Evolutionary conservation across 805 yeast genomes (phyloP).

Genomic region (Ogataea nonfermentans): DNA sequence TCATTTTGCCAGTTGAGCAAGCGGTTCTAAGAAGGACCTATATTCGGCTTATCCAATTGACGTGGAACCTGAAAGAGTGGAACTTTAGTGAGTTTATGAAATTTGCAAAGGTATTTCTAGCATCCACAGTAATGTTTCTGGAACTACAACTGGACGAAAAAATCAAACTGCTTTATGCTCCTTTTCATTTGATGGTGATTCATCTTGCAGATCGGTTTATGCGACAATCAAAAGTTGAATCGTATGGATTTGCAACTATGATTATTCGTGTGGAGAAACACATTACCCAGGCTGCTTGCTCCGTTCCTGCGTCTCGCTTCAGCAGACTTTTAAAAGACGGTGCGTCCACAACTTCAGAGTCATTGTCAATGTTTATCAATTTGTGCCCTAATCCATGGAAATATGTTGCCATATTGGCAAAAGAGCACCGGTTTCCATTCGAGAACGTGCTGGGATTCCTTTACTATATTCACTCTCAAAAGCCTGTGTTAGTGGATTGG

Average conservation of each 20-base stretch:
- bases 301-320: conserved; percentile 18
- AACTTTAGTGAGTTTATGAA: conserved; percentile 11
- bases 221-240: background rate
- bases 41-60: conserved; percentile 25
- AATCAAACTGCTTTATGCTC: conserved; percentile 18
- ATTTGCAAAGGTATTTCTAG: conserved; percentile 19
- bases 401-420: conserved; percentile 17
- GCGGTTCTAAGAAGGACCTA: conserved; percentile 23
- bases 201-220: conserved; percentile 18
- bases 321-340: conserved; percentile 12
- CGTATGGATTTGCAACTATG: conserved; percentile 1
- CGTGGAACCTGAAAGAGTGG: conserved; percentile 22
- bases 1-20: conserved; percentile 5
- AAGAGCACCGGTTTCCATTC: conserved; percentile 13
- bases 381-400: conserved; percentile 30
- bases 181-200: conserved; percentile 24
- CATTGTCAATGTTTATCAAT: conserved; percentile 21
- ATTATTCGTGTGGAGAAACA: conserved; percentile 11
- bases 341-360: conserved; percentile 21
- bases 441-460: conserved; percentile 25
- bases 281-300: conserved; percentile 19
- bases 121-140: conserved; percentile 10
- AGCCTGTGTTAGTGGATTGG: conserved; percentile 31
- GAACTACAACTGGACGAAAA: conserved; percentile 11
- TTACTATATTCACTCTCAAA: conserved; percentile 26